Percentiles rank a stretch among this genome's conserved stretches.
Evolutionary conservation across 305 asterid species (phyloP).

Genomic region (Fraxinus nigra): DNA sequence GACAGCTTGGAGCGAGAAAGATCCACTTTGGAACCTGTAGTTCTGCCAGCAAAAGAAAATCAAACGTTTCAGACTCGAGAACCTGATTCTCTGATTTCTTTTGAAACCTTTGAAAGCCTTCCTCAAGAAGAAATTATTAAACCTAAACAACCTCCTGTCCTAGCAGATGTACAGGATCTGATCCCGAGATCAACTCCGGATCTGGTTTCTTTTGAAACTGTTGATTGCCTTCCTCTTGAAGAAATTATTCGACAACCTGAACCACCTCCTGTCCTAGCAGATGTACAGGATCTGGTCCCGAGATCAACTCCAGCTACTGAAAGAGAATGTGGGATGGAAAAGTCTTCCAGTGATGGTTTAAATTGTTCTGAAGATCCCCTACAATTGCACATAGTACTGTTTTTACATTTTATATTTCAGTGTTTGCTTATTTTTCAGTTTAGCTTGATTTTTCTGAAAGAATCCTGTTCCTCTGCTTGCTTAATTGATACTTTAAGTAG

Average conservation of each 20-base stretch:
- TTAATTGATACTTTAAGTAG: background rate
- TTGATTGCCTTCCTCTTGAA: slow-evolving; percentile 44
- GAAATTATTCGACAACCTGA: slow-evolving; percentile 56
- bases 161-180: slow-evolving; percentile 4
- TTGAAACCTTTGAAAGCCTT: slow-evolving; percentile 58
- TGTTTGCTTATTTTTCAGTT: background rate
- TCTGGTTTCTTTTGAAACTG: slow-evolving; percentile 69
- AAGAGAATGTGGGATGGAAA: slow-evolving; percentile 40
- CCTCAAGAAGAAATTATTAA: slow-evolving; percentile 46
- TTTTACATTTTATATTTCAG: slow-evolving; percentile 2
- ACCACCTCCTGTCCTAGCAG: slow-evolving; percentile 86
- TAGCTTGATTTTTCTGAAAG: slow-evolving; percentile 9
- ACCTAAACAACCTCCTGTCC: slow-evolving; percentile 30
- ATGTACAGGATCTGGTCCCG: slow-evolving; percentile 81
- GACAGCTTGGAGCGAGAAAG: slow-evolving; percentile 24
- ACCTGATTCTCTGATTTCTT: slow-evolving; percentile 75
- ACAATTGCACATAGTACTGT: slow-evolving; percentile 81
- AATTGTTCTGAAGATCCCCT: slow-evolving; percentile 77
- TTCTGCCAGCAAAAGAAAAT: slow-evolving; percentile 40
- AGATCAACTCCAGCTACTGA: slow-evolving; percentile 43
- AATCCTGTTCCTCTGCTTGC: background rate
- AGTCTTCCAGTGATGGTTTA: slow-evolving; percentile 46
- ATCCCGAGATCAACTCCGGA: slow-evolving; percentile 17
- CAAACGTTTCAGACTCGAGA: slow-evolving; percentile 43
- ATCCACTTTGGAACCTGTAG: slow-evolving; percentile 40